Evolutionary conservation across 345 rosid species (phyloP).

Genomic region (Toxicodendron radicans): DNA sequence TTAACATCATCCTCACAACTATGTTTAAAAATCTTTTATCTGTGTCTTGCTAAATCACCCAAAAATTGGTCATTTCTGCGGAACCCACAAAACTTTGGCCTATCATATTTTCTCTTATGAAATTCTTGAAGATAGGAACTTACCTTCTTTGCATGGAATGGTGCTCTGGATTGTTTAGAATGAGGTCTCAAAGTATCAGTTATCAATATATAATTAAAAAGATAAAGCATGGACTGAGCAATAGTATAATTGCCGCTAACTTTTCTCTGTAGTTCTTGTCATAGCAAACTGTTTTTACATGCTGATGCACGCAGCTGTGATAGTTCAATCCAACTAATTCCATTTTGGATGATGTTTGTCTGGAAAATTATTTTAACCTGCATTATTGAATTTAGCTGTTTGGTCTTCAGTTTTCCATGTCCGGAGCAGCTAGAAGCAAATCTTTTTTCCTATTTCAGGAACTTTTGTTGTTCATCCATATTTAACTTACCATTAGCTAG

Average conservation of each 20-base stretch:
- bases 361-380: neutral
- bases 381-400: neutral
- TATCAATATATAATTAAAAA: neutral
- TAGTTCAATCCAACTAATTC: neutral
- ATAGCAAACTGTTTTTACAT: neutral
- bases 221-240: neutral
- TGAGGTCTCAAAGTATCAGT: neutral
- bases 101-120: neutral
- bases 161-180: neutral
- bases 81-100: no score
- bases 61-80: no score
- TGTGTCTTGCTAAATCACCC: no score
- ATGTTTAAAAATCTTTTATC: no score
- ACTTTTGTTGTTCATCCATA: neutral
- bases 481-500: neutral
- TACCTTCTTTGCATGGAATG: neutral
- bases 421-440: neutral
- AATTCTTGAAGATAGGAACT: neutral
- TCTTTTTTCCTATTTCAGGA: neutral
- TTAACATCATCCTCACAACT: no score
- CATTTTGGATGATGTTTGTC: neutral
- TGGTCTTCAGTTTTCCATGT: neutral
- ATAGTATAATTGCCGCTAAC: neutral
- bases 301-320: neutral
- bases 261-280: neutral